These are phyloP conservation scores for Pseudotulostoma volvatum DNA, from an alignment of 495 filamentous ascomycete species.

Conservation along the genomic window DNA sequence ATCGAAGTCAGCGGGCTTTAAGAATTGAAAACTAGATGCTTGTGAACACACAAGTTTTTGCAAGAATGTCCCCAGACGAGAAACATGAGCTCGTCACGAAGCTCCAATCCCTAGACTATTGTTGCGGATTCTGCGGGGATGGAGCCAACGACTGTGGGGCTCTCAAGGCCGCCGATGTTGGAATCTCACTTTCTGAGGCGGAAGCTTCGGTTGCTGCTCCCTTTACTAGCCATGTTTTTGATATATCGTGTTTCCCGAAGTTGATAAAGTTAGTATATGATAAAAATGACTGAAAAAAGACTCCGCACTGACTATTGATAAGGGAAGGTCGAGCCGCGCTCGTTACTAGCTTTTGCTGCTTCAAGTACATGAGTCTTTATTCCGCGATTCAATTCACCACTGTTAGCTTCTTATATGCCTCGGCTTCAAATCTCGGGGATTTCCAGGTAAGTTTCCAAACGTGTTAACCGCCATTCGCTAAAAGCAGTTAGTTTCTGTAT, in stretches of 20 bases:
- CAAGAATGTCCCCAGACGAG: constrained; percentile 97
- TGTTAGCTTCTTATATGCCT: constrained; percentile 93
- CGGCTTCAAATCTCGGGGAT: constrained; percentile 89
- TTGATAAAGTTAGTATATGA: constrained; percentile 53
- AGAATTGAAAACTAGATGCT: constrained; percentile 45
- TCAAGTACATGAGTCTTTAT: constrained; percentile 99
- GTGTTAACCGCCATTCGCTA: constrained; percentile 4
- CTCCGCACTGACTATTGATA: constrained; percentile 3
- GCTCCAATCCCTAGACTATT: constrained; percentile 90
- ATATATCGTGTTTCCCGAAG: constrained; percentile 91
- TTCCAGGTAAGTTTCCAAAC: constrained; percentile 48
- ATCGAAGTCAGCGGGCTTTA: constrained; percentile 1
- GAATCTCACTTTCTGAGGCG: constrained; percentile 95
- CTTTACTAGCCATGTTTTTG: constrained; percentile 89
- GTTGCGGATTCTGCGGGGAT: constrained; percentile 91
- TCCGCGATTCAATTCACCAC: constrained; percentile 98
- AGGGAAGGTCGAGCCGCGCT: constrained; percentile 87
- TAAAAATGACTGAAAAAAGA: neutral
- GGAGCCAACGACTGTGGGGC: constrained; percentile 98
- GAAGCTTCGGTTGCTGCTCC: constrained; percentile 96
- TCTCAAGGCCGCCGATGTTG: constrained; percentile 93
- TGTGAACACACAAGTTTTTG: constrained; percentile 82
- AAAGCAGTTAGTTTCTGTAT: constrained; percentile 53
- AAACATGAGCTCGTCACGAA: constrained; percentile 98
- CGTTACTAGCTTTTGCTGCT: constrained; percentile 97